Conservation (phyloP, 352 stramenopile genomes). For the Phytophthora cactorum region DNA sequence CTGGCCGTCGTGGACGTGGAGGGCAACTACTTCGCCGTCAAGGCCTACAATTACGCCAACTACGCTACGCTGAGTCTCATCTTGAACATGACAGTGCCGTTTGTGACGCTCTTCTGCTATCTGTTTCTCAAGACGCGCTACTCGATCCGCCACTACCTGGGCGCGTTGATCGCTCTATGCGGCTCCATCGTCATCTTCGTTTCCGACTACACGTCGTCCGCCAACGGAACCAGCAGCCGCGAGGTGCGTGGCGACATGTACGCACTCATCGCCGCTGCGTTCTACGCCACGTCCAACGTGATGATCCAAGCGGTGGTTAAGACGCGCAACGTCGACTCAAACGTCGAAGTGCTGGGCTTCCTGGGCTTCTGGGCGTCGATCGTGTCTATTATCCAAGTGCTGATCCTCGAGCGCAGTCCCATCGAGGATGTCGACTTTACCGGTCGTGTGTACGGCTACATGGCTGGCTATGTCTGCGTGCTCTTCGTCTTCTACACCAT, state of each 20-base stretch:
- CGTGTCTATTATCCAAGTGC: conserved; percentile 60
- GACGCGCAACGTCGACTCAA: conserved; percentile 56
- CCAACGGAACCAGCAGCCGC: conserved; percentile 43
- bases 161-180: conserved; percentile 45
- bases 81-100: conserved; percentile 74
- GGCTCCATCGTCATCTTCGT: conserved; percentile 67
- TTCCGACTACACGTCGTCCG: conserved; percentile 55
- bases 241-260: conserved; percentile 67
- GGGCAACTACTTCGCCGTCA: conserved; percentile 77
- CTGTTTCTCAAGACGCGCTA: conserved; percentile 76
- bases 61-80: conserved; percentile 70
- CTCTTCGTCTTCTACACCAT: conserved; percentile 74
- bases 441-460: conserved; percentile 60
- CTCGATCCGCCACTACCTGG: conserved; percentile 56
- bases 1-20: conserved; percentile 67
- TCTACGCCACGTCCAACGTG: conserved; percentile 74
- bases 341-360: conserved; percentile 64
- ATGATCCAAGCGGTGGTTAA: conserved; percentile 80
- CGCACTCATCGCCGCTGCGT: conserved; percentile 59
- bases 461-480: conserved; percentile 58
- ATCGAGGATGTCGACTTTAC: conserved; percentile 58
- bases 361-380: conserved; percentile 61
- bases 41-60: conserved; percentile 77
- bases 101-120: conserved; percentile 72
- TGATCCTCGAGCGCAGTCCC: conserved; percentile 47